These are phyloP conservation scores for Mycena capillaripes DNA, from an alignment of 768 basidiomycete genomes.

Conservation along the genomic window DNA sequence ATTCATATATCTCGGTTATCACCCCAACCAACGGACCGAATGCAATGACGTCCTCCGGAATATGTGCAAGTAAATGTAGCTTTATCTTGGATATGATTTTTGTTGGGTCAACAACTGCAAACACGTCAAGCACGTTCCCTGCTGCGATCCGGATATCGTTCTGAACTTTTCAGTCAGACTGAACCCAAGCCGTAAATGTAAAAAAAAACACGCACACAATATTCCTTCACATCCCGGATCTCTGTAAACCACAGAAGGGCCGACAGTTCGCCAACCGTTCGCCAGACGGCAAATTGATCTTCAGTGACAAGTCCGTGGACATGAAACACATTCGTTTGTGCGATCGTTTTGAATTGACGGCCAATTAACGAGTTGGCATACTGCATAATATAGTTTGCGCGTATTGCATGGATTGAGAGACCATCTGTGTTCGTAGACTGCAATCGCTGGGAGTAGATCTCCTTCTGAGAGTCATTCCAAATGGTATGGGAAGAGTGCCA, in stretches of 20 bases:
- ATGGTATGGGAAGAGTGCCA: slow-evolving; percentile 42
- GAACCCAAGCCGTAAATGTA: too few species aligned
- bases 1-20: slow-evolving; percentile 17
- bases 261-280: slow-evolving; percentile 34
- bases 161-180: not conserved
- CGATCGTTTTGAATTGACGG: slow-evolving; percentile 40
- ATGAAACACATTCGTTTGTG: slow-evolving; percentile 44
- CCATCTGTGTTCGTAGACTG: slow-evolving; percentile 39
- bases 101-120: slow-evolving; percentile 13
- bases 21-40: slow-evolving; percentile 10
- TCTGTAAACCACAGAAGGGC: slow-evolving; percentile 47
- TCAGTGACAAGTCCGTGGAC: slow-evolving; percentile 40
- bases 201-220: slow-evolving; percentile 34
- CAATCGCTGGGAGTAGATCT: slow-evolving; percentile 36
- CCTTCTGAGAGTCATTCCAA: slow-evolving; percentile 34
- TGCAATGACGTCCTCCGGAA: not conserved
- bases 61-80: slow-evolving; percentile 3
- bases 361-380: slow-evolving; percentile 46
- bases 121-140: slow-evolving; percentile 14
- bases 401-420: slow-evolving; percentile 26
- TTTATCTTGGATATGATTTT: slow-evolving; percentile 20
- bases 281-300: slow-evolving; percentile 40
- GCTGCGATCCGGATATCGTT: slow-evolving; percentile 2
- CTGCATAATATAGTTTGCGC: slow-evolving; percentile 45
- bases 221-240: slow-evolving; percentile 41